Evolutionary conservation across 176 grass and related monocot species (phyloP), one percentile per base, ranked within the genome.

Genomic region (Typha latifolia): DNA sequence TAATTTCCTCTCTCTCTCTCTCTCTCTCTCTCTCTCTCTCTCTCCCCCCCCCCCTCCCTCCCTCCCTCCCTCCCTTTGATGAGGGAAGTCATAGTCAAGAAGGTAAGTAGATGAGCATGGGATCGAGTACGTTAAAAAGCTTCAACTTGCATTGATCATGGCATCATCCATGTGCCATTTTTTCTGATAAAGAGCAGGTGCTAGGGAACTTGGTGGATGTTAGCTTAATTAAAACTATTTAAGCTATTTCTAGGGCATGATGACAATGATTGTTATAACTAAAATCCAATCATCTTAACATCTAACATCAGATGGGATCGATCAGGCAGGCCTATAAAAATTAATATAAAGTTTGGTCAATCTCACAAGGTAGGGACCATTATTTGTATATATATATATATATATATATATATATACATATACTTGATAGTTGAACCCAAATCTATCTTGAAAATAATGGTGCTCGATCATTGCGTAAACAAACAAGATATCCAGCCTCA

Each of bases 151-250:
- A 57, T 57, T 8, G 10, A 57, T 57, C n/a, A 57, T 57, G 53
- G 53, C 53, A 57, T 21, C n/a, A 57, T 57, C 53, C 53, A 57
- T 57, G 53, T 57, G 53, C 19, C 53, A n/a, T n/a, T n/a, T 57
- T 21, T 57, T 59, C 6, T 19, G 18, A 19, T 59, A 19, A 59
- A 59, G 16, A 59, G 18, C 18, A 16, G 18, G 18, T 55, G 14
- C 14, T 55, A 55, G 51, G 51, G 14, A n/a, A 0, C 51, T 55
- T 55, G 15, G 14, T 55, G 51, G 51, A 55, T 18, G 18, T 18
- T 14, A n/a, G 51, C 12, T 15, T 55, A 18, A 55, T 55, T 14
- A 55, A 55, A 14, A 18, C 51, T 16, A 9, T 9, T 8, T 59
- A 19, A 59, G 53, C 18, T 59, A 11, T 11, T 59, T 59, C n/a